These are phyloP conservation scores for Talaromyces funiculosus DNA, from an alignment of 2,329 filamentous ascomycete species.

Conservation along the genomic window DNA sequence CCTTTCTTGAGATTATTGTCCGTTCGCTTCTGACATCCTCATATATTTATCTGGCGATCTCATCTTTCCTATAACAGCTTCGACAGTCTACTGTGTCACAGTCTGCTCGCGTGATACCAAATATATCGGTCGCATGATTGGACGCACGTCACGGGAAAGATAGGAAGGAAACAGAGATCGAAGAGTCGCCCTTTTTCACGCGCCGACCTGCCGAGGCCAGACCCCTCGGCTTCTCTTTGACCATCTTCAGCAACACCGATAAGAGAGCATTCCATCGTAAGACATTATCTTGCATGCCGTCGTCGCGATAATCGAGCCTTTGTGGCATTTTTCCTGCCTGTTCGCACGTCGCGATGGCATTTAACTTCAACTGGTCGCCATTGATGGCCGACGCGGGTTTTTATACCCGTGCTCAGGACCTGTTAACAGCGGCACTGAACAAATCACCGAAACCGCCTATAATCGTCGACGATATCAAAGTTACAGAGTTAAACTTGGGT, in stretches of 20 bases:
- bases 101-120: background rate
- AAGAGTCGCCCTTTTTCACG: conserved; percentile 4
- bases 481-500: conserved; percentile 94
- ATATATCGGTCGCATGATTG: conserved; percentile 7
- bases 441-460: conserved; percentile 97
- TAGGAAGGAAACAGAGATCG: conserved; percentile 6
- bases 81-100: background rate
- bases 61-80: background rate
- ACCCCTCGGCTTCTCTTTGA: background rate
- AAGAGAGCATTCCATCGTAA: background rate
- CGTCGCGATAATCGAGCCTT: conserved; percentile 4
- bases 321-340: conserved; percentile 12
- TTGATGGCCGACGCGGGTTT: conserved; percentile 90
- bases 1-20: conserved; percentile 2
- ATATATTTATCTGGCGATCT: background rate
- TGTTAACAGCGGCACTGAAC: conserved; percentile 91
- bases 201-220: conserved; percentile 5
- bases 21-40: background rate
- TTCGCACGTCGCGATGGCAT: conserved; percentile 63
- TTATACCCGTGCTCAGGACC: conserved; percentile 83
- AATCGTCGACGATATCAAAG: conserved; percentile 98
- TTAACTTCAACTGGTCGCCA: conserved; percentile 99
- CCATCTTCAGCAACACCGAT: background rate
- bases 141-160: conserved; percentile 8
- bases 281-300: conserved; percentile 1